Conservation (phyloP, 331 rosid species). For the Arachis monticola region DNA sequence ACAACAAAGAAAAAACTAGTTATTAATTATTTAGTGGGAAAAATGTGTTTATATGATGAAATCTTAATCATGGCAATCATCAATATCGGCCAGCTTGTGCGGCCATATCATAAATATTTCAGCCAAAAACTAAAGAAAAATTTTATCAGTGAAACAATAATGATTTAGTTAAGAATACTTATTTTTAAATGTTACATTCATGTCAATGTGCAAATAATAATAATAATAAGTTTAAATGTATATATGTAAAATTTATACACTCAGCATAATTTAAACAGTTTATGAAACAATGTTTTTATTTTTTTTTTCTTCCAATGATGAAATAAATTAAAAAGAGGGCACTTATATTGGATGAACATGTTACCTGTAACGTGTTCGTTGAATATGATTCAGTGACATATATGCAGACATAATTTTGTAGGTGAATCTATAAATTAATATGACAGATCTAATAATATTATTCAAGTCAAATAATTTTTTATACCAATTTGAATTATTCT, state of each 20-base stretch:
- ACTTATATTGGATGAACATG: constrained; percentile 4
- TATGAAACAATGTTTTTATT: not conserved
- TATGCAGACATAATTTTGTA: constrained; percentile 7
- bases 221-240: not conserved
- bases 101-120: not conserved
- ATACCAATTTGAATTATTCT: constrained; percentile 42
- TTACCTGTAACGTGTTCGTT: not conserved
- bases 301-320: not conserved
- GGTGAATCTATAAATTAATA: constrained; percentile 23
- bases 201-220: not conserved
- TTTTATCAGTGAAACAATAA: not conserved
- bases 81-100: not conserved
- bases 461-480: constrained; percentile 22
- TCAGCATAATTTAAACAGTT: not conserved
- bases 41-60: too few species aligned
- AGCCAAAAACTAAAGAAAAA: not conserved
- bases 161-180: not conserved
- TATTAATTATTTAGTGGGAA: too few species aligned
- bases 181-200: not conserved
- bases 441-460: constrained; percentile 31
- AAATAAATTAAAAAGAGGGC: not conserved
- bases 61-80: constrained; percentile 4
- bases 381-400: not conserved
- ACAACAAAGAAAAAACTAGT: too few species aligned
- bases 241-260: not conserved